A percentile compares a stretch with the other conserved stretches of the same genome.
Conservation (phyloP, 2,329 filamentous ascomycete genomes). For the Ceratocystis eucalypticola region DNA sequence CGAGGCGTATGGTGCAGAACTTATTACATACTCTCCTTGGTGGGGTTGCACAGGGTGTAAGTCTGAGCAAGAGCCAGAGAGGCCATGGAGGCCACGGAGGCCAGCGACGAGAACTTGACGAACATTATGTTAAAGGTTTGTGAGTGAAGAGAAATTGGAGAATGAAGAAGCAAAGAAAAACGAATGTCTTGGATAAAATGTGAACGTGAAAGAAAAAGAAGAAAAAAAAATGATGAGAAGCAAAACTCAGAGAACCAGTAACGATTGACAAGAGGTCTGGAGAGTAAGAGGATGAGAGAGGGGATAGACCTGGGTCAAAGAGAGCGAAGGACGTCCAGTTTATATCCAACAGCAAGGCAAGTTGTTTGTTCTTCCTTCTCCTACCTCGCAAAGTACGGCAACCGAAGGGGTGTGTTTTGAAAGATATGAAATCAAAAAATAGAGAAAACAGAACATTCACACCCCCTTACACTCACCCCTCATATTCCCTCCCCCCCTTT, state of each 20-base stretch:
- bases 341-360: not conserved
- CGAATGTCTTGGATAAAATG: not conserved
- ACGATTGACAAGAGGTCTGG: slow-evolving; percentile 5
- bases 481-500: not conserved
- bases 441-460: not conserved
- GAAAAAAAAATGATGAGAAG: not conserved
- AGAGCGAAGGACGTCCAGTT: slow-evolving; percentile 3
- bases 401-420: not conserved
- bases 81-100: slow-evolving; percentile 36
- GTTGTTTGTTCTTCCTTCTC: not conserved
- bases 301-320: not conserved
- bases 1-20: not conserved
- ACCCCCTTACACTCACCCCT: too few relatives aligned
- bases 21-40: slow-evolving; percentile 33
- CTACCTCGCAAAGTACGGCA: not conserved
- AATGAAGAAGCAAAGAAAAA: slow-evolving; percentile 6
- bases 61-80: slow-evolving; percentile 43
- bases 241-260: slow-evolving; percentile 5
- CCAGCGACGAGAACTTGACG: slow-evolving; percentile 33
- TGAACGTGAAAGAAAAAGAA: not conserved
- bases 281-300: not conserved
- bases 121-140: slow-evolving; percentile 19
- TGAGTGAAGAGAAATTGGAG: not conserved
- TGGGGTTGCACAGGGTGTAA: slow-evolving; percentile 41
- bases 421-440: not conserved